Percentiles rank a stretch among this genome's conserved stretches.
phyloP scores from a whole-genome alignment of 208 protist genomes.

The Trypanosoma brucei region DNA sequence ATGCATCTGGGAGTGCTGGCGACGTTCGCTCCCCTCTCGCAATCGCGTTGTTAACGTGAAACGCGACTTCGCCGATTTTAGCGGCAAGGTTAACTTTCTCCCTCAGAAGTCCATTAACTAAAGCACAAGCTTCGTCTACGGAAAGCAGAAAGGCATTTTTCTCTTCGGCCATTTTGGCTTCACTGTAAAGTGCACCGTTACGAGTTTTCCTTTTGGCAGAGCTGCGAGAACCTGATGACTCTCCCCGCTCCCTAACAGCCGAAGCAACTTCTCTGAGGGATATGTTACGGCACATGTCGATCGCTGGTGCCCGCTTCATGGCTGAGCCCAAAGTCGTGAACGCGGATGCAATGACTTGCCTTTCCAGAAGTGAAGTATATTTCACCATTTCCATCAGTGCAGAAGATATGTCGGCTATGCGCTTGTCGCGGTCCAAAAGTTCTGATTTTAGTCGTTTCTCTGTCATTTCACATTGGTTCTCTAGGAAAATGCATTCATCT shows the following conservation, averaged over 20 bases:
- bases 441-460: constrained; percentile 31
- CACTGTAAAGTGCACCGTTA: not conserved
- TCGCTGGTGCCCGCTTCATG: constrained; percentile 5
- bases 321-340: constrained; percentile 14
- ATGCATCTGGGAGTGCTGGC: not conserved
- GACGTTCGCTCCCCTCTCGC: not conserved
- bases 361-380: constrained; percentile 20
- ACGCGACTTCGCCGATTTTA: constrained; percentile 1
- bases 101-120: constrained; percentile 12
- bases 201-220: constrained; percentile 8
- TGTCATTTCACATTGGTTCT: constrained; percentile 48
- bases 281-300: constrained; percentile 3
- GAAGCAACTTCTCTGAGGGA: constrained; percentile 8
- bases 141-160: constrained; percentile 9
- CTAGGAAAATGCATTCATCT: constrained; percentile 72
- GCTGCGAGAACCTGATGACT: not conserved
- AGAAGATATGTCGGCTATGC: constrained; percentile 18
- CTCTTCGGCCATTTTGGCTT: not conserved
- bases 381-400: constrained; percentile 20
- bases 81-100: constrained; percentile 15
- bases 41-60: constrained; percentile 8
- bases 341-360: constrained; percentile 15
- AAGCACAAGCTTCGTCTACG: constrained; percentile 15
- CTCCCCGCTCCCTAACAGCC: constrained; percentile 6
- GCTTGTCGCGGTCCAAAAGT: constrained; percentile 18